phyloP scores from a whole-genome alignment of 1,139 yeast species.

The Wickerhamomyces sp. region DNA sequence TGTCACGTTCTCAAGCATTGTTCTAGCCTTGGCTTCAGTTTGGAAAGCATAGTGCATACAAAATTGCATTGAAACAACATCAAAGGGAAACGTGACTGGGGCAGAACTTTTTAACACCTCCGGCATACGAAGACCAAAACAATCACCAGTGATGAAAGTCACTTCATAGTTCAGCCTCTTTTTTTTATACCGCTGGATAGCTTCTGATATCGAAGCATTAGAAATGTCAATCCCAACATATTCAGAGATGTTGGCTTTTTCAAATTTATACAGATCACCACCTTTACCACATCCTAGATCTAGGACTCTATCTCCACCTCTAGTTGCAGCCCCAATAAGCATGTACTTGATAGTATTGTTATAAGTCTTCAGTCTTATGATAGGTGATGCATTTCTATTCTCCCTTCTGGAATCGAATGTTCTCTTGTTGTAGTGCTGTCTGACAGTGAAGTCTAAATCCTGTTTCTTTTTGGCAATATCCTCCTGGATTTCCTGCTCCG shows the following conservation, averaged over 20 bases:
- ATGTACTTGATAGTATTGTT: slow-evolving; percentile 90
- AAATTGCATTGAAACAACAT: slow-evolving; percentile 84
- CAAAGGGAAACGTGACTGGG: slow-evolving; percentile 75
- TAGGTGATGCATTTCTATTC: slow-evolving; percentile 73
- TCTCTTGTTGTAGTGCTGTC: slow-evolving; percentile 81
- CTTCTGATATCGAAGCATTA: slow-evolving; percentile 82
- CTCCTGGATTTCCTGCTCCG: slow-evolving; percentile 10
- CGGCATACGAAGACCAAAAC: slow-evolving; percentile 68
- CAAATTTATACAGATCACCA: slow-evolving; percentile 92
- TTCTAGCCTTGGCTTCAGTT: slow-evolving; percentile 72
- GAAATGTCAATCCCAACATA: slow-evolving; percentile 91
- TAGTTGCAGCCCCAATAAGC: slow-evolving; percentile 65
- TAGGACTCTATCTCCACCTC: slow-evolving; percentile 49
- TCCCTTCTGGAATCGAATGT: slow-evolving; percentile 63
- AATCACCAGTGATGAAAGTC: slow-evolving; percentile 87
- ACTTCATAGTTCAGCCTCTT: slow-evolving; percentile 57
- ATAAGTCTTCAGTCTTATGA: slow-evolving; percentile 79
- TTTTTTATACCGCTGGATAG: slow-evolving; percentile 63
- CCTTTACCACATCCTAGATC: slow-evolving; percentile 98
- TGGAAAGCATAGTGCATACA: slow-evolving; percentile 94
- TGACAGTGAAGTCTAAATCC: slow-evolving; percentile 49
- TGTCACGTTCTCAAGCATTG: slow-evolving; percentile 68
- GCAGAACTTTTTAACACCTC: slow-evolving; percentile 35
- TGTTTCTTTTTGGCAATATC: slow-evolving; percentile 16
- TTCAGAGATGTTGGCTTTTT: slow-evolving; percentile 63